These are phyloP conservation scores for Aurifilum marmelostoma DNA, from an alignment of 2,329 filamentous ascomycete genomes.

Conservation along the genomic window DNA sequence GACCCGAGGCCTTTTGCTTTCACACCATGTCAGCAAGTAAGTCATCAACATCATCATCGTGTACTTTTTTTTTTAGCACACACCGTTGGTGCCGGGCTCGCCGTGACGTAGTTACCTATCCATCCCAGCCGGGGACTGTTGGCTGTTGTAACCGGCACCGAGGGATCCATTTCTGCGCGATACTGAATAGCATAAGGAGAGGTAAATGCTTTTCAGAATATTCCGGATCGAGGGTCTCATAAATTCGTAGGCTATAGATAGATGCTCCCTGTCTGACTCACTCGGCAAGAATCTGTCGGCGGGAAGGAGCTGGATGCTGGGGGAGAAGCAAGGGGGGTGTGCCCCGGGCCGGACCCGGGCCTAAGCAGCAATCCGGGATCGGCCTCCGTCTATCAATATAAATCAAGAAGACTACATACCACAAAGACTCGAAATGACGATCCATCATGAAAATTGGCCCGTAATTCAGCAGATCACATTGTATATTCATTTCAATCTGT, in stretches of 20 bases:
- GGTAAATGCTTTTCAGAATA: no score
- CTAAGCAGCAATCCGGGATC: neutral
- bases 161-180: neutral
- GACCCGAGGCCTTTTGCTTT: constrained; percentile 50
- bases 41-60: neutral
- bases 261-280: no score
- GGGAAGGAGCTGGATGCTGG: neutral
- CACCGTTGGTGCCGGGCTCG: neutral
- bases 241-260: no score
- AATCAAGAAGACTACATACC: no score
- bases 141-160: neutral
- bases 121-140: neutral
- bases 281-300: neutral
- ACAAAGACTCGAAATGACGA: no score
- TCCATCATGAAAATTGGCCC: no score
- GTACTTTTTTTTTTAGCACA: neutral
- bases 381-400: neutral
- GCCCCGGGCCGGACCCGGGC: neutral
- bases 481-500: no score
- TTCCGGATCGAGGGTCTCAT: neutral
- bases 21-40: neutral
- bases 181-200: neutral
- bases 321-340: neutral
- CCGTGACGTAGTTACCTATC: neutral
- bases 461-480: no score